phyloP scores from a whole-genome alignment of 2,329 filamentous ascomycete species.

The Raffaelea albimanens region DNA sequence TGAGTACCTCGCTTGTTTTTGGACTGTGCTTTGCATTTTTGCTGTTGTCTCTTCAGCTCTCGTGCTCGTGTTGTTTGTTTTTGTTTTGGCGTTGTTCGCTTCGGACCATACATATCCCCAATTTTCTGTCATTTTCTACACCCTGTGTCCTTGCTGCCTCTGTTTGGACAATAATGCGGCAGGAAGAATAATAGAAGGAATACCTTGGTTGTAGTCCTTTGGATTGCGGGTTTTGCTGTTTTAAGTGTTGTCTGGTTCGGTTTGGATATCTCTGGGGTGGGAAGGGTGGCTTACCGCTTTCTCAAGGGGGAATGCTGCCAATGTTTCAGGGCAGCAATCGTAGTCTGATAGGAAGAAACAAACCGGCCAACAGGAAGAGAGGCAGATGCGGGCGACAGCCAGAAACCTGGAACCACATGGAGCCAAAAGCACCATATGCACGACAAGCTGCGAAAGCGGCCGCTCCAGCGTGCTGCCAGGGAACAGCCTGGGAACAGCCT shows the following conservation, averaged over 20 bases:
- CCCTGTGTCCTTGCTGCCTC: not conserved
- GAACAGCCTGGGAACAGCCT: no score
- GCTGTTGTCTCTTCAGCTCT: no score
- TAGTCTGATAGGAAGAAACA: not conserved
- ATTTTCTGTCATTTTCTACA: not conserved
- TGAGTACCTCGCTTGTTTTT: not conserved
- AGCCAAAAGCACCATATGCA: not conserved
- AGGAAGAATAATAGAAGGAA: no score
- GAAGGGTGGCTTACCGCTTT: slow-evolving; percentile 1
- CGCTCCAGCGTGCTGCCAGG: no score
- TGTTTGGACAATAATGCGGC: not conserved
- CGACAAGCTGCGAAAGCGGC: not conserved
- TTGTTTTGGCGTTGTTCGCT: no score
- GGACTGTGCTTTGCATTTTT: not conserved
- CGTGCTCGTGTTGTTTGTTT: not conserved
- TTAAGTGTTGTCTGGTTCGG: slow-evolving; percentile 5
- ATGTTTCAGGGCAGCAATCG: not conserved
- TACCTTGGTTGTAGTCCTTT: no score
- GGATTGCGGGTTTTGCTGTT: not conserved
- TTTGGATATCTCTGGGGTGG: not conserved
- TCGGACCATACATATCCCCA: no score
- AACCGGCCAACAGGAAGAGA: not conserved
- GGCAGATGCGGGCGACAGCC: not conserved
- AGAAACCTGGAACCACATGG: not conserved
- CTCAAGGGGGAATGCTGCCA: not conserved